Evolutionary conservation across 768 basidiomycete species (phyloP).

Genomic region (Leccinum barrowsii): DNA sequence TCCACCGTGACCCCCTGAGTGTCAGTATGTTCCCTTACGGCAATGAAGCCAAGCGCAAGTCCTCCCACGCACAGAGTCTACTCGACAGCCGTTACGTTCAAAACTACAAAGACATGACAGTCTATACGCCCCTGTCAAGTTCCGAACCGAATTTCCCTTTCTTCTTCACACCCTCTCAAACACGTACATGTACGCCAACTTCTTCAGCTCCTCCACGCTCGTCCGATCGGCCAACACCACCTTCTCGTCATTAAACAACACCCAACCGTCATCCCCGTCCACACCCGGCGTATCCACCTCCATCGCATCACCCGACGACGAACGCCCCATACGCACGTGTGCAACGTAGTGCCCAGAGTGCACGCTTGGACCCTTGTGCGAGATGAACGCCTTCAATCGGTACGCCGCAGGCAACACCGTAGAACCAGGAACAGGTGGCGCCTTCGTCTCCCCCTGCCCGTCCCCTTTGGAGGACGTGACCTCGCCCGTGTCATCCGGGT

Average conservation of each 20-base stretch:
- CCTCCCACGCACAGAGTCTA: too few relatives aligned
- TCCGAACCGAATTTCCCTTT: not conserved
- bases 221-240: conserved; percentile 85
- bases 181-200: conserved; percentile 89
- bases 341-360: conserved; percentile 95
- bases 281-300: conserved; percentile 14
- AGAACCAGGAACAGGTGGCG: conserved; percentile 44
- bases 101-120: too few relatives aligned
- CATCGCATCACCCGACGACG: conserved; percentile 19
- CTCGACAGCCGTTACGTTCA: not conserved
- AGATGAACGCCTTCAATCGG: conserved; percentile 88
- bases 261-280: conserved; percentile 55
- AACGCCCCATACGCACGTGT: conserved; percentile 47
- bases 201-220: conserved; percentile 78
- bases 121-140: not conserved
- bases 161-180: conserved; percentile 57
- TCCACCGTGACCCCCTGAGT: not conserved
- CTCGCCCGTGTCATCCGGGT: conserved; percentile 84
- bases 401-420: conserved; percentile 69
- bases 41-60: too few relatives aligned
- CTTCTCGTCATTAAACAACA: conserved; percentile 95
- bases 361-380: conserved; percentile 94
- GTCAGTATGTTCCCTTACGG: too few relatives aligned
- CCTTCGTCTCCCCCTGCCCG: conserved; percentile 14
- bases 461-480: conserved; percentile 32